Conservation (phyloP, 306 rosid species). For the Crataegus laevigata region DNA sequence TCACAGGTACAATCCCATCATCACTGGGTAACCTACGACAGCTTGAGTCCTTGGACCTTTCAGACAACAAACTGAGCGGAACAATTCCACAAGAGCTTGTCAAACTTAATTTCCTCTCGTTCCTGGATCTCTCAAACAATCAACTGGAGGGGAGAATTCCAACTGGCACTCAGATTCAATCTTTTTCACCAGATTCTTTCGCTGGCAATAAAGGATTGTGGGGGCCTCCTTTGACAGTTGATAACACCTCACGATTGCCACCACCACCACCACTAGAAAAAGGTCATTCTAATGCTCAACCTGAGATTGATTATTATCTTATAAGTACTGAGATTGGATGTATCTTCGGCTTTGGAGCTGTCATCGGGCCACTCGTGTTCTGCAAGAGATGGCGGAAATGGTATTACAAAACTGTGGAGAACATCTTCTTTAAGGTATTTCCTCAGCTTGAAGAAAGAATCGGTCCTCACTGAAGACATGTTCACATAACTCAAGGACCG, state of each 20-base stretch:
- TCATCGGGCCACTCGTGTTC: too few species aligned
- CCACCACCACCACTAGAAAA: neutral
- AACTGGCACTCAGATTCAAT: constrained; percentile 4
- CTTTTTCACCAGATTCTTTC: constrained; percentile 12
- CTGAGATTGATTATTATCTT: neutral
- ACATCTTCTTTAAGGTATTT: too few species aligned
- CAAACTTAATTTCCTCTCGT: constrained; percentile 9
- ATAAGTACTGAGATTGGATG: neutral
- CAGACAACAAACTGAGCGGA: constrained; percentile 12
- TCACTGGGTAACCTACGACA: constrained; percentile 3
- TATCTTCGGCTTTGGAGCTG: neutral
- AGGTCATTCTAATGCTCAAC: neutral
- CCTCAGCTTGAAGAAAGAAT: too few species aligned
- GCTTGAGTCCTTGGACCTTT: constrained; percentile 28
- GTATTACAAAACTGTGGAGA: too few species aligned
- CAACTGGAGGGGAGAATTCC: constrained; percentile 17
- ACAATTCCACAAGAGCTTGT: constrained; percentile 9
- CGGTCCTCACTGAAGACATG: too few species aligned
- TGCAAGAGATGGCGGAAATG: too few species aligned
- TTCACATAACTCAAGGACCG: too few species aligned
- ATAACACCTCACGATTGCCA: neutral
- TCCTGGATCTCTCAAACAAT: constrained; percentile 22
- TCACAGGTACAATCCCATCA: constrained; percentile 19
- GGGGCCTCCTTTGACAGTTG: neutral
- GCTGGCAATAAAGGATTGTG: constrained; percentile 15